These are phyloP conservation scores for Tetramitus jugosus DNA, from an alignment of 208 protist genomes.

Conservation along the genomic window DNA sequence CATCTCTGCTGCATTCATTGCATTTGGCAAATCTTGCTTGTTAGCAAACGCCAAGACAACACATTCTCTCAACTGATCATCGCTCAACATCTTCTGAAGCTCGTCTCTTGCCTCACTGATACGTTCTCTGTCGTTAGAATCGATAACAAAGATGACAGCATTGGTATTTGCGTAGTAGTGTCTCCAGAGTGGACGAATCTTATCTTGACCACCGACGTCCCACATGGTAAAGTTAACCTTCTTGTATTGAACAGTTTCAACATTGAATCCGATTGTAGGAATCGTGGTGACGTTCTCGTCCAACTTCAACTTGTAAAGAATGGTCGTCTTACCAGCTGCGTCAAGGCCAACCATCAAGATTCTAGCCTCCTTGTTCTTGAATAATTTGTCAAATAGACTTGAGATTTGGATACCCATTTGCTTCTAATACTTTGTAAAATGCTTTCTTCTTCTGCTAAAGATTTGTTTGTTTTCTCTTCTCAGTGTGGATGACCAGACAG, in stretches of 20 bases:
- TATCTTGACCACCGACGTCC: slow-evolving; percentile 79
- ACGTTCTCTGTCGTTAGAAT: slow-evolving; percentile 50
- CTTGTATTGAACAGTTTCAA: slow-evolving; percentile 94
- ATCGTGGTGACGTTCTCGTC: slow-evolving; percentile 80
- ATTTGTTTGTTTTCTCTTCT: too few relatives aligned
- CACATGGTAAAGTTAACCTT: slow-evolving; percentile 76
- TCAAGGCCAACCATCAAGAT: slow-evolving; percentile 95
- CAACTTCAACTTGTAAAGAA: slow-evolving; percentile 90
- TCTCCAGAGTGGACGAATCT: slow-evolving; percentile 67
- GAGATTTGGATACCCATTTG: too few relatives aligned
- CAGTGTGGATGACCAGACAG: too few relatives aligned
- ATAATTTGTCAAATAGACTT: too few relatives aligned
- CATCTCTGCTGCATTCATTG: slow-evolving; percentile 89
- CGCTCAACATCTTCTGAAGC: slow-evolving; percentile 85
- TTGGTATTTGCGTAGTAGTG: slow-evolving; percentile 75
- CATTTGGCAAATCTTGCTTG: slow-evolving; percentile 97
- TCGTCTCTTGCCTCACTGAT: slow-evolving; percentile 35
- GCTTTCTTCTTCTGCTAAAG: too few relatives aligned
- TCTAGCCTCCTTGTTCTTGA: slow-evolving; percentile 73
- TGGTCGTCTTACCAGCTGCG: slow-evolving; percentile 88
- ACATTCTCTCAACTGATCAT: slow-evolving; percentile 92
- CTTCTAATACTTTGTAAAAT: too few relatives aligned
- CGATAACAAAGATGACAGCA: slow-evolving; percentile 56
- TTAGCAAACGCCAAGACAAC: slow-evolving; percentile 96
- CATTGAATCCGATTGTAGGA: slow-evolving; percentile 95